Conservation (phyloP, 176 grass and related monocot species). For the Carex kokanica region DNA sequence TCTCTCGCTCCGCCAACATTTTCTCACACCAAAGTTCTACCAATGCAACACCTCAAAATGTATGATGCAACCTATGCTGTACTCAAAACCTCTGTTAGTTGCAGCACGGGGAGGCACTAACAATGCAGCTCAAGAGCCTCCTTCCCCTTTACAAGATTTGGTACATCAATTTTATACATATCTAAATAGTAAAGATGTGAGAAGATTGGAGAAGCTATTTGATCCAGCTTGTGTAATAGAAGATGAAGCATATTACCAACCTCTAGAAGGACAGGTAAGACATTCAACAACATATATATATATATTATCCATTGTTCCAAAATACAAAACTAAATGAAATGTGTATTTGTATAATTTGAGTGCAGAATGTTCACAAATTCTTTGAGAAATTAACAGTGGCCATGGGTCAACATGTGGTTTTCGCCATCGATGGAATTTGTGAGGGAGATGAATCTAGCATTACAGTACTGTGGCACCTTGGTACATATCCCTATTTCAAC, state of each 20-base stretch:
- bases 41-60: not conserved
- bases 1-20: conserved; percentile 18
- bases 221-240: conserved; percentile 51
- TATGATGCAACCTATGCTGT: not conserved
- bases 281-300: conserved; percentile 7
- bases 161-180: conserved; percentile 58
- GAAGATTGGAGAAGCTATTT: conserved; percentile 47
- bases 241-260: conserved; percentile 49
- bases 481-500: conserved; percentile 37
- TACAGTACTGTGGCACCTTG: conserved; percentile 79
- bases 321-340: not conserved
- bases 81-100: conserved; percentile 14
- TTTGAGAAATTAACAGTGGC: conserved; percentile 49
- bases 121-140: conserved; percentile 26
- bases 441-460: conserved; percentile 38
- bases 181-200: conserved; percentile 58
- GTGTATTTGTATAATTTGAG: conserved; percentile 11
- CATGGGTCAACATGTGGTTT: conserved; percentile 69
- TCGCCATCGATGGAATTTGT: conserved; percentile 50
- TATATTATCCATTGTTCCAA: conserved; percentile 10
- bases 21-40: not conserved
- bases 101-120: not conserved
- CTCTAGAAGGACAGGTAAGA: conserved; percentile 63
- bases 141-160: conserved; percentile 32
- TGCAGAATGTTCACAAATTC: conserved; percentile 42